A percentile compares a stretch with the other conserved stretches of the same genome.
phyloP scores from a whole-genome alignment of 805 yeast genomes.

The Hanseniaspora vineae region DNA sequence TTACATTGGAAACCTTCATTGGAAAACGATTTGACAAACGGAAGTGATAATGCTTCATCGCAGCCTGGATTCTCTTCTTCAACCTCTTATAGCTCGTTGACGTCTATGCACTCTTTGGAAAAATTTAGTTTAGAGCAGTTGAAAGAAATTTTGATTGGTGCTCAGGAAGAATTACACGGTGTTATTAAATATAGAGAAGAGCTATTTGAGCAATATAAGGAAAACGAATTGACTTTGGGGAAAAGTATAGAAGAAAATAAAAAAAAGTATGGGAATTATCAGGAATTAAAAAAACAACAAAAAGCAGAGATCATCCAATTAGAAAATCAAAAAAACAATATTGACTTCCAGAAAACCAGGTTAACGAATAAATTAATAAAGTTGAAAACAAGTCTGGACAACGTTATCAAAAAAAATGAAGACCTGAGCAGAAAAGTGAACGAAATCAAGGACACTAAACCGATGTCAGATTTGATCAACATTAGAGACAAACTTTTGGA shows the following conservation, averaged over 20 bases:
- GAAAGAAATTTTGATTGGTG: slow-evolving; percentile 20
- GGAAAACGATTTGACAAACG: not conserved
- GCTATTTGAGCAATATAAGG: slow-evolving; percentile 18
- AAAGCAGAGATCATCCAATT: slow-evolving; percentile 22
- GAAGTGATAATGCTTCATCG: slow-evolving; percentile 1
- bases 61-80: slow-evolving; percentile 4
- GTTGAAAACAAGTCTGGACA: not conserved
- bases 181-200: slow-evolving; percentile 17
- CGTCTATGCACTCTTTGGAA: slow-evolving; percentile 19
- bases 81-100: slow-evolving; percentile 18
- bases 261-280: slow-evolving; percentile 21
- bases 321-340: slow-evolving; percentile 21
- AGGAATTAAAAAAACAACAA: slow-evolving; percentile 20
- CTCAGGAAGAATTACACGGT: slow-evolving; percentile 24
- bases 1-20: not conserved
- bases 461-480: not conserved
- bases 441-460: slow-evolving; percentile 9
- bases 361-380: slow-evolving; percentile 6
- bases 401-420: slow-evolving; percentile 5
- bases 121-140: slow-evolving; percentile 20
- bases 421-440: slow-evolving; percentile 15
- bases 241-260: slow-evolving; percentile 20
- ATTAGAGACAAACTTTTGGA: not conserved
- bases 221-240: slow-evolving; percentile 16
- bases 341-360: slow-evolving; percentile 20